A percentile compares a stretch with the other conserved stretches of the same genome.
Conservation (phyloP, 257 asterid genomes). For the Salvia splendens region DNA sequence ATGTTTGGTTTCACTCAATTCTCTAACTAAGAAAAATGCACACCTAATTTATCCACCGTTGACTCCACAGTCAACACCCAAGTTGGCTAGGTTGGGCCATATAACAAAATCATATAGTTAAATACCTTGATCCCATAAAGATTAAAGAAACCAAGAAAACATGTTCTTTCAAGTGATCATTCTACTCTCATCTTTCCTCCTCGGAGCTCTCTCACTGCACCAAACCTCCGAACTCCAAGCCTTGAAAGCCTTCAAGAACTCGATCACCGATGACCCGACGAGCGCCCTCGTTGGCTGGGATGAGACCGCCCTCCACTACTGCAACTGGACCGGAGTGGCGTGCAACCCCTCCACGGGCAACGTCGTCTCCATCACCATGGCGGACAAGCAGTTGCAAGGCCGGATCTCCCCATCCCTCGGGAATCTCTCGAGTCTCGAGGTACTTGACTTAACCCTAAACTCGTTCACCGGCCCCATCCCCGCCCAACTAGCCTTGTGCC, state of each 20-base stretch:
- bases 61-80: too few relatives aligned
- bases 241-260: conserved; percentile 56
- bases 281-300: conserved; percentile 63
- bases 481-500: conserved; percentile 48
- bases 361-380: conserved; percentile 57
- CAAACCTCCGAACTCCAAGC: conserved; percentile 50
- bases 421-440: conserved; percentile 70
- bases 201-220: conserved; percentile 34
- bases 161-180: conserved; percentile 36
- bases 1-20: too few relatives aligned
- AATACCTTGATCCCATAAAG: not conserved
- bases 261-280: conserved; percentile 50
- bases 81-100: too few relatives aligned
- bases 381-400: conserved; percentile 56
- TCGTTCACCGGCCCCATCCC: conserved; percentile 66
- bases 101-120: not conserved
- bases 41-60: too few relatives aligned
- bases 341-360: conserved; percentile 44
- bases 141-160: conserved; percentile 10
- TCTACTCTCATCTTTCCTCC: conserved; percentile 31
- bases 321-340: conserved; percentile 76
- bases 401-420: conserved; percentile 57
- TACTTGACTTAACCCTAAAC: conserved; percentile 73
- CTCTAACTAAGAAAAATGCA: too few relatives aligned
- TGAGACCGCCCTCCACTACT: conserved; percentile 45